Base-by-base conservation (phyloP, 2,329 filamentous ascomycete species). In the Alternaria atra region DNA sequence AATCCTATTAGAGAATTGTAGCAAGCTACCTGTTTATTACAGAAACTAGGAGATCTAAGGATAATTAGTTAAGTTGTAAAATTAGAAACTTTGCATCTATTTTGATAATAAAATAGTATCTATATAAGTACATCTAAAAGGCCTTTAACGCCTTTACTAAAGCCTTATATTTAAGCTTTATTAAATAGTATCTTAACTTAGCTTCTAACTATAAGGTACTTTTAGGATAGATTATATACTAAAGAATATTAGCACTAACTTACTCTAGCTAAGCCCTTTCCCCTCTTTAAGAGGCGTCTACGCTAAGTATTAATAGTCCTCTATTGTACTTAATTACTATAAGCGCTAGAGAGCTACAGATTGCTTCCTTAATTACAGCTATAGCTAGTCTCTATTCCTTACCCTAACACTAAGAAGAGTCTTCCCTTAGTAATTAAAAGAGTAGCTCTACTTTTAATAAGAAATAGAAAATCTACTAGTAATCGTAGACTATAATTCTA, bases 41-140 rank as follows among this genome's bases (percentile, higher is more conserved):
- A 35, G 35, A 43, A 8, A 10, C n/a, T 20, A 34, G n/a, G 5
- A 44, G 13, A 44, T 43, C 15, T 13, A n/a, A 32, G 4, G 8
- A 37, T 46, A 37, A 46, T 10, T 25, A 15, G n/a, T 55, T 46
- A 37, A 55, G 53, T 9, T 55, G 42, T 1, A 5, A 17, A 23
- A 55, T 30, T 10, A 55, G 30, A 12, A 25, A 27, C 12, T n/a
- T 35, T 29, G 6, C 20, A 40, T 47, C 15, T 17, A 17, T 55
- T 40, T 47, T 50, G 32, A 48, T 32, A 29, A 23, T 48, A 50
- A 55, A 55, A 20, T 47, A 30, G 13, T 48, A 34, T 20, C 25
- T 55, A 55, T 55, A 55, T 2, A 55, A 23, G 23, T 55, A 55
- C 20, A 10, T 40, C n/a, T 42, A 23, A 37, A 55, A 55, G 6